phyloP scores from a whole-genome alignment of 345 rosid genomes.

The Eucalyptus regnans region DNA sequence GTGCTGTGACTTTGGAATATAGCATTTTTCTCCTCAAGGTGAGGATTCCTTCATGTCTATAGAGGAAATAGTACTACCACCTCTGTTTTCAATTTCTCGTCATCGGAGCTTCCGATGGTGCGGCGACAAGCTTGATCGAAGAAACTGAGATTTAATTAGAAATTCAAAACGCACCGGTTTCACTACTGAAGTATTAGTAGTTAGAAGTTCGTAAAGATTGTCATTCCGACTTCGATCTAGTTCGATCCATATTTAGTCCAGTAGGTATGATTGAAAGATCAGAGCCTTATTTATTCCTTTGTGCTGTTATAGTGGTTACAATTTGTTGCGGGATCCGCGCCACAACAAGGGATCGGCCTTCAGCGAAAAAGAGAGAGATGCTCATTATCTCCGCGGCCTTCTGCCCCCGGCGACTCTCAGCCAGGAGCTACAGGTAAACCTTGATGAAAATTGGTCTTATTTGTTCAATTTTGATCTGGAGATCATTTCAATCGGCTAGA shows the following conservation, averaged over 20 bases:
- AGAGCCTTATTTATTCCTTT: background rate
- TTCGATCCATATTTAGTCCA: background rate
- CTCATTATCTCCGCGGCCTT: constrained; percentile 88
- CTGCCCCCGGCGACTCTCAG: constrained; percentile 59
- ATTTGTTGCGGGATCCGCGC: constrained; percentile 76
- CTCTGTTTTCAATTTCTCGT: background rate
- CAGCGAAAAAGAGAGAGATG: constrained; percentile 77
- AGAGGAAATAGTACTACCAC: background rate
- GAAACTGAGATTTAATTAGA: background rate
- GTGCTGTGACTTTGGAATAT: background rate
- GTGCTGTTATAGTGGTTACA: constrained; percentile 49
- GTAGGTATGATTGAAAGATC: background rate
- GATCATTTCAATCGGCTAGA: background rate
- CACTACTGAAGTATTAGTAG: background rate
- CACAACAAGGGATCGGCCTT: constrained; percentile 94
- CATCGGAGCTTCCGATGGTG: background rate
- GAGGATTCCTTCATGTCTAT: background rate
- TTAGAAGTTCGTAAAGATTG: background rate
- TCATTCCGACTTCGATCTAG: background rate
- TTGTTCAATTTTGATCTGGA: background rate
- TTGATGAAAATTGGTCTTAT: background rate
- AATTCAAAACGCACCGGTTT: background rate
- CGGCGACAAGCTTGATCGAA: background rate
- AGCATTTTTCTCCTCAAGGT: background rate
- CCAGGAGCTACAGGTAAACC: constrained; percentile 78